Evolutionary conservation across 441 rosid genomes (phyloP).

Genomic region (Gossypium lobatum): DNA sequence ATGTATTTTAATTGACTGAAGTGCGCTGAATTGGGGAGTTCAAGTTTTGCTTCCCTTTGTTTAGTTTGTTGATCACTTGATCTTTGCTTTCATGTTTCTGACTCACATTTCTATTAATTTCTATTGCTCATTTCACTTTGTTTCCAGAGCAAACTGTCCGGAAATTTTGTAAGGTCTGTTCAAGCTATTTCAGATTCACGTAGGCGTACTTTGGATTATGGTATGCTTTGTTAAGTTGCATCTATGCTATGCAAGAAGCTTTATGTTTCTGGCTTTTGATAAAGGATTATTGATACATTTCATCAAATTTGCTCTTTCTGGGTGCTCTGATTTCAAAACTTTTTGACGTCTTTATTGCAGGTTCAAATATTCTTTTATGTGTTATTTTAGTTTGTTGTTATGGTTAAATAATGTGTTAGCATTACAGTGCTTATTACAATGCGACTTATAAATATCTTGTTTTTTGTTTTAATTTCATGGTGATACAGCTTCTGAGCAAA

Average conservation of each 20-base stretch:
- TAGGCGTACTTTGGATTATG: constrained; percentile 40
- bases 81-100: constrained; percentile 2
- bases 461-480: constrained; percentile 16
- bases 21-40: neutral
- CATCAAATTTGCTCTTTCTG: neutral
- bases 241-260: constrained; percentile 4
- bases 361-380: neutral
- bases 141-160: constrained; percentile 42
- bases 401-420: neutral
- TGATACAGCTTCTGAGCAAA: constrained; percentile 58
- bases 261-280: neutral
- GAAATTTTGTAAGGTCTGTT: constrained; percentile 35
- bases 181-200: constrained; percentile 39
- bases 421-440: neutral
- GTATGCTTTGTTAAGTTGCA: constrained; percentile 19
- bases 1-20: neutral
- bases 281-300: neutral
- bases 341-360: neutral
- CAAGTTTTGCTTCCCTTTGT: neutral
- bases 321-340: neutral
- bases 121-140: constrained; percentile 3
- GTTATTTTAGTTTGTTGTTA: neutral
- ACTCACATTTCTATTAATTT: neutral
- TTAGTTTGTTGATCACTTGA: neutral
- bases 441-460: neutral